Base-by-base conservation (phyloP, 1,284 basidiomycete genomes). In the Athelia psychrophila region DNA sequence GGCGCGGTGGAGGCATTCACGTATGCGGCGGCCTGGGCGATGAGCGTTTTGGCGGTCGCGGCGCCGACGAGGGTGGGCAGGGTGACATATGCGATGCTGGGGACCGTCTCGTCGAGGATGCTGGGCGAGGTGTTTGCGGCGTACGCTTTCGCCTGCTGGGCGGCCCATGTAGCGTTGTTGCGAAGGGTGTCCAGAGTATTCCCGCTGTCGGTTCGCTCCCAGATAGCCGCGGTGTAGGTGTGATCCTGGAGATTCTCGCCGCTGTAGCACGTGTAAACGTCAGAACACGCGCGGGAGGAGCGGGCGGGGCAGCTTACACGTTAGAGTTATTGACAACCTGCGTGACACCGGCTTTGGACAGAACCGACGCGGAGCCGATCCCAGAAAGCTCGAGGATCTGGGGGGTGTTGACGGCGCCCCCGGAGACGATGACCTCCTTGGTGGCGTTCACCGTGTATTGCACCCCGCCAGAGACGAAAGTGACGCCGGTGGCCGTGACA, bases 361-460 rank as follows among this genome's bases (percentile, higher is more conserved):
- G 57, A 12, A 67, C 35, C 36, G 49, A 46, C 32, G 52, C 53
- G 50, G 67, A 60, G 10, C 71, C 70, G 22, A 73, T 60, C 9
- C 66, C 66, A 16, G 63, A 65, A 2, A 61, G 58, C 49, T 64
- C 60, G 19, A 66, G 54, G 15, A 73, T 35, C 50, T 74, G 72
- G 13, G 72, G 72, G 0, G 71, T 72, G 51, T 67, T 58, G 47
- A 68, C 59, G 2, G 69, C 24, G 56, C 75, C 74, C 6, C 67
- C 66, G 47, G 67, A 63, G 4, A 77, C 38, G 16, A 78, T 68
- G 9, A 76, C 64, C 32, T 77, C 76, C 46, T 61, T 67, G 30
- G 56, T 64, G 1, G 63, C 69, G 9, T 54, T 50, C 13, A 62
- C 64, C 2, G 62, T 57, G 20, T 63, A 63, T 5, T 24, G 49